phyloP scores from a whole-genome alignment of 1,284 basidiomycete genomes.

The Trametes versicolor region DNA sequence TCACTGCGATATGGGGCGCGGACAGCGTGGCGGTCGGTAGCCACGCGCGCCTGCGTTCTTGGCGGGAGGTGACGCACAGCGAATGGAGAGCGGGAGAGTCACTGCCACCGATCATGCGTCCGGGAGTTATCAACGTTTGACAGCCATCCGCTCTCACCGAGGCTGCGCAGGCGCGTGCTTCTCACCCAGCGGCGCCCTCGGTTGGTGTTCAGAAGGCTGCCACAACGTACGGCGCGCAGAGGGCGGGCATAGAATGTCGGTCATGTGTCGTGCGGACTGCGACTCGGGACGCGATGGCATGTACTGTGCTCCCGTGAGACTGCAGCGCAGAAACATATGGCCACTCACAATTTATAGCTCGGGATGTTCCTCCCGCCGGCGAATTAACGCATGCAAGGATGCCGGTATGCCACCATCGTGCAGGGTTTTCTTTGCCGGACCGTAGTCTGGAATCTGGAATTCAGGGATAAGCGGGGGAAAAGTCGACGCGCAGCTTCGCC shows the following conservation, averaged over 20 bases:
- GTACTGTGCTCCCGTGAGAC: slow-evolving; percentile 7
- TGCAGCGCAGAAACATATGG: slow-evolving; percentile 8
- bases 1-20: slow-evolving; percentile 7
- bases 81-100: background rate
- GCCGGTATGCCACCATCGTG: slow-evolving; percentile 2
- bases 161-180: slow-evolving; percentile 9
- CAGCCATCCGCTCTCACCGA: background rate
- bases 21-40: slow-evolving; percentile 14
- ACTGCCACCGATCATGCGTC: slow-evolving; percentile 12
- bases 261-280: slow-evolving; percentile 3
- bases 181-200: background rate
- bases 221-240: background rate
- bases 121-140: background rate
- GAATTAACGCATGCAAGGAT: slow-evolving; percentile 8
- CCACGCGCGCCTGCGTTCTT: background rate
- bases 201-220: background rate
- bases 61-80: background rate
- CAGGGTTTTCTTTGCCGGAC: background rate
- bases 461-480: background rate
- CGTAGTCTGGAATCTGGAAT: background rate
- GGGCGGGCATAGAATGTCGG: slow-evolving; percentile 4
- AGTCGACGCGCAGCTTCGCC: background rate
- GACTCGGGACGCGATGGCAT: slow-evolving; percentile 1
- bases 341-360: slow-evolving; percentile 4
- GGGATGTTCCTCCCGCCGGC: slow-evolving; percentile 2